These are phyloP conservation scores for Fusarium concolor DNA, from an alignment of 2,329 filamentous ascomycete species.

Conservation along the genomic window DNA sequence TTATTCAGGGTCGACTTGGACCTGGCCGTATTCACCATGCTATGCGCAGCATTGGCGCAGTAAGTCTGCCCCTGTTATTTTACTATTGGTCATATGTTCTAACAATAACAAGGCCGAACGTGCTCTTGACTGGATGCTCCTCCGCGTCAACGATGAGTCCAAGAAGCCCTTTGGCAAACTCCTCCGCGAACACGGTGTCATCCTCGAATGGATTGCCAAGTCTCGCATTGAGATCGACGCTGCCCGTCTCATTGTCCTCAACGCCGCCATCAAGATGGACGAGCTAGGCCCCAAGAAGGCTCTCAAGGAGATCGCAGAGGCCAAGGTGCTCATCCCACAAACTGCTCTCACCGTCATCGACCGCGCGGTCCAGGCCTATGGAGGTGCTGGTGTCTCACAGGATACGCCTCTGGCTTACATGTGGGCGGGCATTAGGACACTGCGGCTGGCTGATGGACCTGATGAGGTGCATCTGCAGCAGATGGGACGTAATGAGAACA, in stretches of 20 bases:
- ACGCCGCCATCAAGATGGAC: conserved; percentile 96
- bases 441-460: conserved; percentile 90
- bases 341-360: conserved; percentile 90
- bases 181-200: conserved; percentile 89
- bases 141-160: conserved; percentile 88
- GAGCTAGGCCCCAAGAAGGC: conserved; percentile 87
- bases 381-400: conserved; percentile 90
- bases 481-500: conserved; percentile 84
- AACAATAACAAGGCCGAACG: conserved; percentile 72
- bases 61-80: conserved; percentile 52
- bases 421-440: conserved; percentile 84
- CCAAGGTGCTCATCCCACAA: conserved; percentile 90
- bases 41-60: conserved; percentile 92
- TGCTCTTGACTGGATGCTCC: conserved; percentile 94
- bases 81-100: not conserved
- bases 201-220: conserved; percentile 93
- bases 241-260: conserved; percentile 88
- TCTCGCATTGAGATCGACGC: conserved; percentile 95
- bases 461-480: conserved; percentile 94
- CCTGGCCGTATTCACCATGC: conserved; percentile 98
- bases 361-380: conserved; percentile 92
- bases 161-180: conserved; percentile 94
- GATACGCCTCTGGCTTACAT: conserved; percentile 90
- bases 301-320: conserved; percentile 92
- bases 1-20: conserved; percentile 96